Percentiles rank a stretch among this genome's conserved stretches.
These are phyloP conservation scores for Arabidopsis arenosa DNA, from an alignment of 345 rosid genomes.

Conservation along the genomic window DNA sequence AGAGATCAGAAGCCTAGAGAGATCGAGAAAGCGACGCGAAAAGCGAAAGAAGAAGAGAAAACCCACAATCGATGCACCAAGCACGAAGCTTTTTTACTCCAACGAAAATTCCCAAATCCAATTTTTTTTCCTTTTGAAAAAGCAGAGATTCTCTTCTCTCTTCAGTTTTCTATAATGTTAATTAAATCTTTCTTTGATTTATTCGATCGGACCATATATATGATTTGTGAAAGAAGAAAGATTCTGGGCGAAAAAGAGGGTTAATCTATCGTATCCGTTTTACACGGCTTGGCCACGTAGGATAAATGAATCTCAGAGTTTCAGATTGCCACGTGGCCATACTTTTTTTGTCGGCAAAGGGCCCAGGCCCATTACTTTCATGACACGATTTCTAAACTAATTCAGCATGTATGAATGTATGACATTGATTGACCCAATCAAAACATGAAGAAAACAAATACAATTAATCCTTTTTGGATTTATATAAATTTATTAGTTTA, in stretches of 20 bases:
- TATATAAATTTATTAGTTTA: not conserved
- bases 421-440: constrained; percentile 6
- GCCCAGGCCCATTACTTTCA: constrained; percentile 38
- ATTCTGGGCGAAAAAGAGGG: constrained; percentile 40
- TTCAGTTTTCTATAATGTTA: constrained; percentile 9
- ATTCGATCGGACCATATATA: constrained; percentile 21
- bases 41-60: not conserved
- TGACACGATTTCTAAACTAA: constrained; percentile 3
- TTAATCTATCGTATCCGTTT: constrained; percentile 5
- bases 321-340: constrained; percentile 20
- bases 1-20: constrained; percentile 29
- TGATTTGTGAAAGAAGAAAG: constrained; percentile 28
- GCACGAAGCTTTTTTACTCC: constrained; percentile 38
- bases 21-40: constrained; percentile 26
- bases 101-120: constrained; percentile 37
- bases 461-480: not conserved
- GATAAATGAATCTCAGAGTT: constrained; percentile 16
- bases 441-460: not conserved
- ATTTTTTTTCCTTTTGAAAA: constrained; percentile 20
- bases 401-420: constrained; percentile 9
- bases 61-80: constrained; percentile 28
- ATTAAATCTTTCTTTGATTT: constrained; percentile 23
- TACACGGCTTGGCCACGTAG: constrained; percentile 44
- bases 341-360: constrained; percentile 34
- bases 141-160: constrained; percentile 20